Base-by-base conservation (phyloP, 495 filamentous ascomycete genomes). In the Neurospora sp. region DNA sequence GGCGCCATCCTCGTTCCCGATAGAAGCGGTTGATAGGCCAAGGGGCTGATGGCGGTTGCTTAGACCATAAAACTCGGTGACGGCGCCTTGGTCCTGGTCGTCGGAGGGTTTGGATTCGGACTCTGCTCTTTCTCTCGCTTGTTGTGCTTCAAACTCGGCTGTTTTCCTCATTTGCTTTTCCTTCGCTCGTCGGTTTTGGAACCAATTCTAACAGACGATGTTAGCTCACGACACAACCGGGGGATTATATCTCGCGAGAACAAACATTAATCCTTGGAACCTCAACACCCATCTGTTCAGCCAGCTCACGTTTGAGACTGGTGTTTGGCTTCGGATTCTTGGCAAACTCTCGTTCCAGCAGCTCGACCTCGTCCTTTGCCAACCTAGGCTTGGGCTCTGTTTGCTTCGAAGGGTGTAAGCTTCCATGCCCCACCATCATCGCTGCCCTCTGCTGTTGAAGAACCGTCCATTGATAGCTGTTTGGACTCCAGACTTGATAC, bases 101-200 rank as follows among this genome's bases (percentile, higher is more conserved):
- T 81, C 79, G 4, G 80, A 74, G 21, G 81, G 80, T 36, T 79
- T 78, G 43, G 83, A 74, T 69, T 83, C 82, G 5, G 83, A 81
- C 34, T 75, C 72, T 31, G 76, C 81, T 77, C 88, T 86, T 72
- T 86, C 87, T 73, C 86, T 85, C 59, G 81, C 81, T 76, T 89
- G 88, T 79, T 88, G 81, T 79, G 82, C 84, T 74, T 86, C 84
- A 70, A 86, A 90, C 77, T 93, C 90, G 78, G 90, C 88, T 78
- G 91, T 90, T 79, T 90, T 88, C 78, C 85, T 90, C 78, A 93
- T 89, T 76, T 93, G 90, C 84, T 94, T 94, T 39, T 91, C 91
- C 79, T 94, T 93, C 71, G 92, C 92, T 45, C 93, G 90, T 70
- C 93, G 87, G 79, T 96, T 96, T 80, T 96, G 93, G 81, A 95